Evolutionary conservation across 305 asterid species (phyloP).

Genomic region (Ajuga reptans): DNA sequence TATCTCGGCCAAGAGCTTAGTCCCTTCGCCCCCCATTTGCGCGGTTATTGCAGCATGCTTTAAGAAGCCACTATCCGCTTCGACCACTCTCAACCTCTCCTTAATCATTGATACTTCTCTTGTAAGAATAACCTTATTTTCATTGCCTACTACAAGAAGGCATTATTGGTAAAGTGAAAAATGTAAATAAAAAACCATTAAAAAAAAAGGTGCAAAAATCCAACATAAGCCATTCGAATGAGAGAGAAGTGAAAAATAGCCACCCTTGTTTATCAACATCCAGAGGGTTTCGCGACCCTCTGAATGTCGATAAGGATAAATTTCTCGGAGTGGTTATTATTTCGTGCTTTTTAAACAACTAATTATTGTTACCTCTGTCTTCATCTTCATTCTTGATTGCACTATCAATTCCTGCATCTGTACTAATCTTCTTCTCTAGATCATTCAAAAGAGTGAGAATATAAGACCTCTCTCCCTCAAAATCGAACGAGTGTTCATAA

Average conservation of each 20-base stretch:
- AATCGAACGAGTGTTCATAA: constrained; percentile 32
- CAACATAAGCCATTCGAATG: too few species aligned
- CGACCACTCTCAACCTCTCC: constrained; percentile 69
- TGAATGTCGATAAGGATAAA: too few species aligned
- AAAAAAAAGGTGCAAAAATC: too few species aligned
- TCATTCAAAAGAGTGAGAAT: constrained; percentile 46
- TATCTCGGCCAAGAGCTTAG: constrained; percentile 59
- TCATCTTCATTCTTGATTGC: constrained; percentile 26
- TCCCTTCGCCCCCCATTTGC: constrained; percentile 58
- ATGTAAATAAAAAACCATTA: not conserved
- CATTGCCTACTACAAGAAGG: constrained; percentile 24
- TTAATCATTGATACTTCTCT: constrained; percentile 57
- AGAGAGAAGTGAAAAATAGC: too few species aligned
- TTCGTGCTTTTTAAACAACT: too few species aligned
- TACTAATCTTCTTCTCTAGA: constrained; percentile 37
- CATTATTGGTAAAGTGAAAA: not conserved
- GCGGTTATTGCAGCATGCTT: constrained; percentile 69
- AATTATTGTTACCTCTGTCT: constrained; percentile 29
- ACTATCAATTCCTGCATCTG: constrained; percentile 25
- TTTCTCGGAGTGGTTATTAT: too few species aligned
- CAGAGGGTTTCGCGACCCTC: too few species aligned
- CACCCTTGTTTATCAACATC: too few species aligned
- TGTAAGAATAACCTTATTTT: constrained; percentile 36
- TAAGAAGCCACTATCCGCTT: constrained; percentile 79
- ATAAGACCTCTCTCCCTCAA: constrained; percentile 46